Base-by-base conservation (phyloP, 352 stramenopile species). In the Phytophthora sansomeana region DNA sequence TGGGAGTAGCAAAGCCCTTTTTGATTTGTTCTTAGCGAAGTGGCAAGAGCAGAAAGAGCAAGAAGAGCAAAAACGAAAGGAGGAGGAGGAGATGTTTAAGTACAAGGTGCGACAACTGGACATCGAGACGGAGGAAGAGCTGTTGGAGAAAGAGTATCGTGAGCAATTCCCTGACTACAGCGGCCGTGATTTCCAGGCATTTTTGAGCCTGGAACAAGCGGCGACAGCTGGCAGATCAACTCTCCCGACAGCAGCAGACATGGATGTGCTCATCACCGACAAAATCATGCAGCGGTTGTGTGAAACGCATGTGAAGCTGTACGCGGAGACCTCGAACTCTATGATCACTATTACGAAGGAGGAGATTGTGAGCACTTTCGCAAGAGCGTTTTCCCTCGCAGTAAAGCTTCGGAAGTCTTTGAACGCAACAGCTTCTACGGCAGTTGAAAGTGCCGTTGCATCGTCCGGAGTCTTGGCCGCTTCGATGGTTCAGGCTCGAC, bases 151-250 rank as follows among this genome's bases (percentile, higher is more conserved):
- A 32, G 87, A 97, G 39, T 98, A 94, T 58, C 76, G 85, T 5
- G 75, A 97, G 17, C 91, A 98, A 63, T 99, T 99, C 70, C 96
- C 96, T 13, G 89, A 99, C 74, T 98, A 98, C 68, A 85, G 71
- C 30, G 63, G 49, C 5, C 73, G 71, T 44, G 85, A 95, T 53
- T 92, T 95, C 46, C 68, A 89, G 49, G 77, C 72, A 11, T 92
- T 92, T 55, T 74, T 94, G 16, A 76, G 72, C 4, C 67, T 75
- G 0, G 76, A 83, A 3, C 73, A 88, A 53, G 50, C 65, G 1
- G 46, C 69, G 17, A 62, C 50, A 36, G 60, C 57, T 39, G 59
- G 32, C 38, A 33, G 13, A 17, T 16, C 13, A 16, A 55, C 30
- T 43, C 43, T 77, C 7, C 39, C 67, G 16, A 58, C 30, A 14